Conservation (phyloP, 2,329 filamentous ascomycete species). For the Apiospora rasikravindrae region DNA sequence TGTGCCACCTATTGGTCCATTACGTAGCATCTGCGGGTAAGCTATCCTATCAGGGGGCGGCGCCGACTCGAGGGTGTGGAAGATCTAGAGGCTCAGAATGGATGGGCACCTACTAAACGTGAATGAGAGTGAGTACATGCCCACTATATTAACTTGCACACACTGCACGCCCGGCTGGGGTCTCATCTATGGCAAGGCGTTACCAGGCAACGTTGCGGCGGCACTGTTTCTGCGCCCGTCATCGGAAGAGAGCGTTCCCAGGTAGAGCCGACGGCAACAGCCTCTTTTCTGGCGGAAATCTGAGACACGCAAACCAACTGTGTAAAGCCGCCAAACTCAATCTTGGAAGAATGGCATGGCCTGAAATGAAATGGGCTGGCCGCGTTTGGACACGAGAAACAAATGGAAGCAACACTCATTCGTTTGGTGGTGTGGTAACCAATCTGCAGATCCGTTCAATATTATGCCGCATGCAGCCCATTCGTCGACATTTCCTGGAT, state of each 20-base stretch:
- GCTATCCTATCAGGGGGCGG: not conserved
- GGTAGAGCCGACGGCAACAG: not conserved
- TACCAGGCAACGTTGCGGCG: conserved; percentile 5
- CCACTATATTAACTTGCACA: not conserved
- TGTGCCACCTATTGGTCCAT: not conserved
- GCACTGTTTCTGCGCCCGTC: not conserved
- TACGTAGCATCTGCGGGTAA: not conserved
- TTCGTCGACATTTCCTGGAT: not conserved
- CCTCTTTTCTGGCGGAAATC: not conserved
- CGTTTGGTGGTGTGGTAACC: not conserved
- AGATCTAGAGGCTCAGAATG: not conserved
- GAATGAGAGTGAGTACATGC: not conserved
- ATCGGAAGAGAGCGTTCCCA: not conserved
- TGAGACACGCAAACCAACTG: not conserved
- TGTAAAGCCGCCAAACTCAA: not conserved
- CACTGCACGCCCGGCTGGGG: not conserved
- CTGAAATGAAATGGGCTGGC: not conserved
- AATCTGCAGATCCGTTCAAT: conserved; percentile 3
- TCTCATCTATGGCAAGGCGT: not conserved
- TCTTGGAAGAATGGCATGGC: not conserved
- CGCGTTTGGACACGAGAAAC: not conserved
- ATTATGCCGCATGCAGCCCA: conserved; percentile 13
- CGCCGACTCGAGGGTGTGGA: not conserved
- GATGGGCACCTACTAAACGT: not conserved
- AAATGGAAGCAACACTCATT: not conserved